Evolutionary conservation across 352 stramenopile species (phyloP).

Genomic region (Phytophthora colocasiae): DNA sequence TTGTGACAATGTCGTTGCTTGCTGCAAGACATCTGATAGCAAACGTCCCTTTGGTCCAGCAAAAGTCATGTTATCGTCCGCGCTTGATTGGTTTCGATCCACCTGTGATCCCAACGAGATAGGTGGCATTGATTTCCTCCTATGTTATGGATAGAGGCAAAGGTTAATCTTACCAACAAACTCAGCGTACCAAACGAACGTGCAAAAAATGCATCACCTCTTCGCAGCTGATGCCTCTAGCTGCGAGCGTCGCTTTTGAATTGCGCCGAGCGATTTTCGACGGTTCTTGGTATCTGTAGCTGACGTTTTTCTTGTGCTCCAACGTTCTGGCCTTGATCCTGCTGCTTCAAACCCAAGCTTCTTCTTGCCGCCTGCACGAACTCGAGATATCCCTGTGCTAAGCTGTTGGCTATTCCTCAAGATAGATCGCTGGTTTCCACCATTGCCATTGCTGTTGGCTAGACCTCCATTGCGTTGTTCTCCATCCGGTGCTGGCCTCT

Average conservation of each 20-base stretch:
- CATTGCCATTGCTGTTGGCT: background rate
- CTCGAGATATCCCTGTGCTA: background rate
- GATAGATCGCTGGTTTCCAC: constrained; percentile 7
- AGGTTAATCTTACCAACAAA: background rate
- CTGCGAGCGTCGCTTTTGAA: constrained; percentile 37
- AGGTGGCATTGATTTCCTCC: constrained; percentile 35
- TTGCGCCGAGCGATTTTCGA: constrained; percentile 44
- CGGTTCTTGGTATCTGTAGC: constrained; percentile 44
- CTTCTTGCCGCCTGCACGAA: constrained; percentile 9
- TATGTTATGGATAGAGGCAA: constrained; percentile 9
- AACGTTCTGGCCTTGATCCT: constrained; percentile 55
- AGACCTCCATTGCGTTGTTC: background rate
- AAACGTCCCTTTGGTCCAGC: constrained; percentile 34
- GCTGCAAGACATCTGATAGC: constrained; percentile 65
- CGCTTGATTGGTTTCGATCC: constrained; percentile 10
- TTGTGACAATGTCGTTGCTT: constrained; percentile 69
- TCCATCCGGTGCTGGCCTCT: background rate
- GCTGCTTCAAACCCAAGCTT: constrained; percentile 56
- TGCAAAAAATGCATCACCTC: constrained; percentile 9
- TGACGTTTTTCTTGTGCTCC: constrained; percentile 39
- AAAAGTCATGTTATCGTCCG: constrained; percentile 7
- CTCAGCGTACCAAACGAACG: background rate
- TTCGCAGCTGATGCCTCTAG: constrained; percentile 31
- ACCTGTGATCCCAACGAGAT: constrained; percentile 12
- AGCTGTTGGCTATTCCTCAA: constrained; percentile 23